Evolutionary conservation across 2,329 filamentous ascomycete genomes (phyloP).

Genomic region (Xylaria sp.): DNA sequence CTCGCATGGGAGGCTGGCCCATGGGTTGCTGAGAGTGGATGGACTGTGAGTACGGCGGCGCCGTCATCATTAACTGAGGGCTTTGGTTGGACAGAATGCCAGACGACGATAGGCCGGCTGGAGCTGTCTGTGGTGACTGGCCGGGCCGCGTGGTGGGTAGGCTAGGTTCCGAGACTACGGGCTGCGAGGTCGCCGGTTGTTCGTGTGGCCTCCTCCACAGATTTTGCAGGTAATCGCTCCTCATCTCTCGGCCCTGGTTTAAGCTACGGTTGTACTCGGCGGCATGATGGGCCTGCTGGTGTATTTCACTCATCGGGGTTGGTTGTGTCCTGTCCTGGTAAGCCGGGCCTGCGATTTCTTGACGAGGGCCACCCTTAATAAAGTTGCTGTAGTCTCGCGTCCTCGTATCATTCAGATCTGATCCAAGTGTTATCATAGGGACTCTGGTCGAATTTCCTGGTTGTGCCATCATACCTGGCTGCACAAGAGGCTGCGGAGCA

Average conservation of each 20-base stretch:
- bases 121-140: conserved; percentile 68
- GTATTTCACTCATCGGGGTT: conserved; percentile 79
- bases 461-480: conserved; percentile 76
- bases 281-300: conserved; percentile 86
- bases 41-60: conserved; percentile 74
- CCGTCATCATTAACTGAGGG: conserved; percentile 74
- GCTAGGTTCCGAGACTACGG: conserved; percentile 58
- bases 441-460: conserved; percentile 76
- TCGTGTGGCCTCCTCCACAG: conserved; percentile 89
- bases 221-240: conserved; percentile 81
- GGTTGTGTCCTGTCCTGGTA: conserved; percentile 89
- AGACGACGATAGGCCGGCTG: conserved; percentile 66
- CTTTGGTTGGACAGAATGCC: conserved; percentile 70
- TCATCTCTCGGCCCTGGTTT: conserved; percentile 81
- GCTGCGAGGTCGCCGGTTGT: conserved; percentile 67
- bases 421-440: conserved; percentile 84
- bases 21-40: conserved; percentile 77
- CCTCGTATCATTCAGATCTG: conserved; percentile 80
- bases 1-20: conserved; percentile 76
- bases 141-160: conserved; percentile 64
- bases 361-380: conserved; percentile 79
- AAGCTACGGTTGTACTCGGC: conserved; percentile 91
- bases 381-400: conserved; percentile 86
- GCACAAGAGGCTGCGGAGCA: conserved; percentile 74
- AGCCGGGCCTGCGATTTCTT: conserved; percentile 86